phyloP scores from a whole-genome alignment of 768 basidiomycete species.

The Terana coerulea region DNA sequence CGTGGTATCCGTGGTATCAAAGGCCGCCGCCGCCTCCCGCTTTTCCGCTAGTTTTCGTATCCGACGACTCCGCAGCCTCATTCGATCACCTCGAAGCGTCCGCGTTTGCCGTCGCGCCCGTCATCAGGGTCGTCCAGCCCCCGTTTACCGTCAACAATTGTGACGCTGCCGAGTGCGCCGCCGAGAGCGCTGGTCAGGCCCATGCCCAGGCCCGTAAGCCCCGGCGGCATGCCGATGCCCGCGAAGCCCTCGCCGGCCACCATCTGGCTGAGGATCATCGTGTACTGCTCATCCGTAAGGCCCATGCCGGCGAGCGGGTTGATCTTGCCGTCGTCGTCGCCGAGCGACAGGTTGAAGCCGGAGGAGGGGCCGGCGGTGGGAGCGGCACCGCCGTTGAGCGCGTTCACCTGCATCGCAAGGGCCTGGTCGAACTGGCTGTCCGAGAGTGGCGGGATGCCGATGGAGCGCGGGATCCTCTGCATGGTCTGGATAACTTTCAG shows the following conservation, averaged over 20 bases:
- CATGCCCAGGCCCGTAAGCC: constrained; percentile 17
- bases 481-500: constrained; percentile 84
- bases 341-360: constrained; percentile 14
- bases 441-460: constrained; percentile 62
- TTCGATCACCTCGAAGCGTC: constrained; percentile 38
- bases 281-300: constrained; percentile 85
- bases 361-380: not conserved
- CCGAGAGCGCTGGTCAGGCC: constrained; percentile 9
- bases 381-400: not conserved
- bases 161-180: constrained; percentile 17
- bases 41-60: no score
- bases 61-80: no score
- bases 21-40: no score
- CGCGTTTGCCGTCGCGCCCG: constrained; percentile 34
- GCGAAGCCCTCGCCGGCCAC: constrained; percentile 60
- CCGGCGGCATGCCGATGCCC: constrained; percentile 35
- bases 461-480: constrained; percentile 56
- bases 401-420: constrained; percentile 36
- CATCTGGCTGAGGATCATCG: constrained; percentile 69
- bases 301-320: constrained; percentile 89
- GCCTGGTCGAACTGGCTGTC: constrained; percentile 54
- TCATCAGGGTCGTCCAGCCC: constrained; percentile 28
- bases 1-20: no score
- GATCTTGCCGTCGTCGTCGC: constrained; percentile 49
- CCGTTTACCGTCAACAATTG: constrained; percentile 21